These are phyloP conservation scores for Castanea crenata DNA, from an alignment of 306 rosid species.

Conservation along the genomic window DNA sequence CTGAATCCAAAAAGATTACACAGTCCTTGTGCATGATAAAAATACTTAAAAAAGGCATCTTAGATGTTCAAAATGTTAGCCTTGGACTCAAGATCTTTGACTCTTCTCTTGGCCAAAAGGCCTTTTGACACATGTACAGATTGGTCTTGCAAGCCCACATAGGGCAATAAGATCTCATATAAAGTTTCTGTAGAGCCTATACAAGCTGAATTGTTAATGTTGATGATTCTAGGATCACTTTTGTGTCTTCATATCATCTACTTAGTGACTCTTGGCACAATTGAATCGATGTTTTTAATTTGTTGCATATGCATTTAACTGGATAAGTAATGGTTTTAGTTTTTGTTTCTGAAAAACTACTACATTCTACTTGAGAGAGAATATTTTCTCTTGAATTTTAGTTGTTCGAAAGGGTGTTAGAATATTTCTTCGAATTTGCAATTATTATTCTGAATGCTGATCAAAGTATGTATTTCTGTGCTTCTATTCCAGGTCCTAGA, in stretches of 20 bases:
- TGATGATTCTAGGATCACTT: neutral
- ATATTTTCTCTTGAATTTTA: too few relatives aligned
- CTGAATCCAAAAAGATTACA: neutral
- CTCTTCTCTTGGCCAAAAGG: too few relatives aligned
- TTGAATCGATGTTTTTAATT: neutral
- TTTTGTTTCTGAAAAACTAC: neutral
- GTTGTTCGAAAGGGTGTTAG: too few relatives aligned
- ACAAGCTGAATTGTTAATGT: neutral
- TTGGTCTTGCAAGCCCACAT: neutral
- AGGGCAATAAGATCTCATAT: neutral
- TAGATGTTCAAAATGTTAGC: neutral
- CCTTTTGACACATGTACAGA: neutral
- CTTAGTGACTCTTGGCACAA: neutral
- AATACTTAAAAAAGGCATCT: neutral
- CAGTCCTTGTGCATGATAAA: neutral
- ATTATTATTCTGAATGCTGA: neutral
- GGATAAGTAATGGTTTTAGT: neutral
- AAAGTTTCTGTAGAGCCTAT: neutral
- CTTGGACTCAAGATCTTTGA: too few relatives aligned
- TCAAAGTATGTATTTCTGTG: too few relatives aligned
- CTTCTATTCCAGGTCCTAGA: constrained; percentile 76
- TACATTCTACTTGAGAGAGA: too few relatives aligned
- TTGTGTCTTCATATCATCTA: neutral
- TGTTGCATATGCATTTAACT: neutral
- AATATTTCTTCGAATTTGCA: neutral